Evolutionary conservation across 371 early-diverging fungal genomes (phyloP).

Genomic region (Mucor indicus): DNA sequence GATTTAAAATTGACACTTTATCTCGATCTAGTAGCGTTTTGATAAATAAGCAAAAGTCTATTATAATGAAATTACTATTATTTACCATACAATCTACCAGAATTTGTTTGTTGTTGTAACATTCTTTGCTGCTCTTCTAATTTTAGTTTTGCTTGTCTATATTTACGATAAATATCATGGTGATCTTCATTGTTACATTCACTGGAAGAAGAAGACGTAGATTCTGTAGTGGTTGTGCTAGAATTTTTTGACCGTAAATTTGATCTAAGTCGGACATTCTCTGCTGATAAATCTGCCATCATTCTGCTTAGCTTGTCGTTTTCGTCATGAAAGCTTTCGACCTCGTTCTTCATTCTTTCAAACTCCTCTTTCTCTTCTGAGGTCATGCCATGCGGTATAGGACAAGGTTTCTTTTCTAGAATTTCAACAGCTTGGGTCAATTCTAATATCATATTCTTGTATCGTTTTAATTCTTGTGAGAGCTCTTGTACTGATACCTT

Average conservation of each 20-base stretch:
- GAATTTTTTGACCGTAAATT: conserved; percentile 10
- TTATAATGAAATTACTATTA: background rate
- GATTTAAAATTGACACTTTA: background rate
- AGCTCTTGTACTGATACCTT: conserved; percentile 51
- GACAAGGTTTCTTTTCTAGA: conserved; percentile 45
- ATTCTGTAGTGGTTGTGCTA: conserved; percentile 10
- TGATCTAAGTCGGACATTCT: conserved; percentile 30
- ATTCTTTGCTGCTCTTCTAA: conserved; percentile 34
- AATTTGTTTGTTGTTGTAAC: conserved; percentile 20
- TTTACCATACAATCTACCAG: background rate
- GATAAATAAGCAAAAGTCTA: too few relatives aligned
- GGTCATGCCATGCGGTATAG: conserved; percentile 55
- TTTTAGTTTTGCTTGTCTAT: conserved; percentile 28
- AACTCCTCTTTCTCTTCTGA: conserved; percentile 46
- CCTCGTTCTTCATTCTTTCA: conserved; percentile 30
- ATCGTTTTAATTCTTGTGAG: conserved; percentile 45
- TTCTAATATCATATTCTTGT: conserved; percentile 48
- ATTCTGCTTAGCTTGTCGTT: conserved; percentile 32
- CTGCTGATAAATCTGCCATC: conserved; percentile 34
- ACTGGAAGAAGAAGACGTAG: background rate
- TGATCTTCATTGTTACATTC: background rate
- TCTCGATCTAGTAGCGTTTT: conserved; percentile 2
- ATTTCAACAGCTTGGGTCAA: conserved; percentile 44
- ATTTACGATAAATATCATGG: conserved; percentile 5
- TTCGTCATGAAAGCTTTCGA: conserved; percentile 30